These are phyloP conservation scores for Chlorencoelia australis DNA, from an alignment of 2,329 filamentous ascomycete species.

Conservation along the genomic window DNA sequence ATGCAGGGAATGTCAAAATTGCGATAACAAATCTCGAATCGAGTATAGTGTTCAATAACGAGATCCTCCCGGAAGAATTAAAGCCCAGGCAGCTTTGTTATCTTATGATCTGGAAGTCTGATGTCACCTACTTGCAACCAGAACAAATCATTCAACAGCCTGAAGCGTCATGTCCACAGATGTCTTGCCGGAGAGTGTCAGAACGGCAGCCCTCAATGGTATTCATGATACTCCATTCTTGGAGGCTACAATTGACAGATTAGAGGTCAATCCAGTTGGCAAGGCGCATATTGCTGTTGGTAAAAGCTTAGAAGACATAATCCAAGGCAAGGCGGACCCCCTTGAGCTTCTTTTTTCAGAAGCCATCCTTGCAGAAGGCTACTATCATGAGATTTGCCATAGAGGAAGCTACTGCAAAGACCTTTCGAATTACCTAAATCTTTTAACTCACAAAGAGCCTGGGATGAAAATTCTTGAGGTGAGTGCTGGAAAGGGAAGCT, in stretches of 20 bases:
- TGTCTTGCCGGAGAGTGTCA: too few species aligned
- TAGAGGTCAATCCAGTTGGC: too few species aligned
- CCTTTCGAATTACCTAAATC: background rate
- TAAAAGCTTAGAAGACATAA: background rate
- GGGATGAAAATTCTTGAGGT: conserved; percentile 16
- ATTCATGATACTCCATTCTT: too few species aligned
- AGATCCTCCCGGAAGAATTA: background rate
- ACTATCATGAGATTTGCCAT: background rate
- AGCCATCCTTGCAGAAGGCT: background rate
- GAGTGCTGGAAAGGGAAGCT: conserved; percentile 9
- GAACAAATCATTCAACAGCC: too few species aligned
- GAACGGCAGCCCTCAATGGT: too few species aligned
- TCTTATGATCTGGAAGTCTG: background rate
- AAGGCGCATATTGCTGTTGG: too few species aligned
- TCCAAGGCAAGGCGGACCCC: background rate
- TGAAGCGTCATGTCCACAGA: too few species aligned
- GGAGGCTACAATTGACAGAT: too few species aligned
- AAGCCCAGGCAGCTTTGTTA: background rate
- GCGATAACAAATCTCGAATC: background rate
- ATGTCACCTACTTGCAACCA: too few species aligned
- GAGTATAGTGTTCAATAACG: background rate
- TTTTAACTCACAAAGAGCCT: conserved; percentile 11
- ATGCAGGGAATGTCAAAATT: background rate
- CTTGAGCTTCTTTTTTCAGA: background rate
- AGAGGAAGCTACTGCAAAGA: background rate